phyloP scores from a whole-genome alignment of 2,329 filamentous ascomycete genomes.

The Byssothecium circinans region DNA sequence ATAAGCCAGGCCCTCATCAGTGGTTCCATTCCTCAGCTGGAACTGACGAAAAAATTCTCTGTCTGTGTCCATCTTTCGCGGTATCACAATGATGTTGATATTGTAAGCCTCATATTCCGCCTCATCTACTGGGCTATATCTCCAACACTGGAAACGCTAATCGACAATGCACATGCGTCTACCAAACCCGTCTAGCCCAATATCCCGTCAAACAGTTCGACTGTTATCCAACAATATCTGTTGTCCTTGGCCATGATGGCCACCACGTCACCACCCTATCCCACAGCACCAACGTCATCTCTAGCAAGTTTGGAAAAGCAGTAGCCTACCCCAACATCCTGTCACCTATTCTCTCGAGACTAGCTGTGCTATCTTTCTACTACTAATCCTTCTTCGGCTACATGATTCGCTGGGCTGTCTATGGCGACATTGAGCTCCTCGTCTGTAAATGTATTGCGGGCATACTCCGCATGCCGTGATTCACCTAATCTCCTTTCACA shows the following conservation, averaged over 20 bases:
- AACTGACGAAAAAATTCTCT: not conserved
- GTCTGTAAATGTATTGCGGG: not conserved
- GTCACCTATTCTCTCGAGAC: not conserved
- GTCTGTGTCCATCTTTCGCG: not conserved
- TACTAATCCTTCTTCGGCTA: not conserved
- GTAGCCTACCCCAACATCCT: not conserved
- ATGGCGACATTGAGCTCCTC: not conserved
- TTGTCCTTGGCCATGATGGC: not conserved
- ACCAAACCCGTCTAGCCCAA: too few species aligned
- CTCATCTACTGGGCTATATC: not conserved
- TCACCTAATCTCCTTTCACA: slow-evolving; percentile 2
- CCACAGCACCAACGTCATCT: not conserved
- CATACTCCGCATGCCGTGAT: not conserved
- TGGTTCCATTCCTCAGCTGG: slow-evolving; percentile 1
- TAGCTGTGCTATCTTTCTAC: slow-evolving; percentile 1
- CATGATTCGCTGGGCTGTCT: not conserved
- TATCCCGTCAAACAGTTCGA: too few species aligned
- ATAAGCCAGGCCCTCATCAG: not conserved
- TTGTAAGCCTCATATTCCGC: not conserved
- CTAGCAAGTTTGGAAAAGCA: slow-evolving; percentile 2
- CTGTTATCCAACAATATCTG: not conserved
- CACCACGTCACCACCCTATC: not conserved
- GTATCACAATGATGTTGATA: not conserved
- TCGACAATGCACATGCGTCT: slow-evolving; percentile 1
- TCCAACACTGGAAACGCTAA: slow-evolving; percentile 1